These are phyloP conservation scores for Mucor lusitanicus DNA, from an alignment of 371 early-diverging fungal species.

Conservation along the genomic window DNA sequence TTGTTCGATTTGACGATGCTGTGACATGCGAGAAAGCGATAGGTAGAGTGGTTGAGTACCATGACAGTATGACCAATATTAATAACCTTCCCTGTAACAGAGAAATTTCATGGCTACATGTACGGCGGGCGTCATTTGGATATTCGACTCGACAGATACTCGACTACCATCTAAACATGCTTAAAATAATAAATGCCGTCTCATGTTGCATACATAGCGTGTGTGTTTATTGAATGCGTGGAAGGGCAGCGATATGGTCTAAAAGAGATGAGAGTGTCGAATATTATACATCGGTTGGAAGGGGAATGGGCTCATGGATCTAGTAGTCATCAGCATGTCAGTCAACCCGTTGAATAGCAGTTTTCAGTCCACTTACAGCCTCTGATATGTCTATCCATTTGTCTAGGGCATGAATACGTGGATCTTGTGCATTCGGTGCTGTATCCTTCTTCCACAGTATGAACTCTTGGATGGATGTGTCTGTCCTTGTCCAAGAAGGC, in stretches of 20 bases:
- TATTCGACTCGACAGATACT: constrained; percentile 48
- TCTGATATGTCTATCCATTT: constrained; percentile 23
- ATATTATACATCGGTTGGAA: constrained; percentile 2
- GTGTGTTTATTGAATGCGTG: not conserved
- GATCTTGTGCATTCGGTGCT: constrained; percentile 17
- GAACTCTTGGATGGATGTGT: constrained; percentile 16
- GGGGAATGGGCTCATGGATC: constrained; percentile 25
- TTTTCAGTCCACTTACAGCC: constrained; percentile 9
- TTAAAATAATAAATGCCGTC: not conserved
- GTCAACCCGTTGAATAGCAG: too few species aligned
- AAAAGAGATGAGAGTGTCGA: not conserved
- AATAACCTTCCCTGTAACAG: constrained; percentile 13
- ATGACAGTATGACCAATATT: not conserved
- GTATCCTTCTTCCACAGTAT: constrained; percentile 30
- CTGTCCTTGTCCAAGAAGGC: constrained; percentile 15
- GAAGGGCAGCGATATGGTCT: not conserved
- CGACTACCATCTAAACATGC: constrained; percentile 14
- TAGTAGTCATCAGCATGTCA: not conserved
- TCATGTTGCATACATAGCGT: not conserved
- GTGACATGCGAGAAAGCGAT: constrained; percentile 62
- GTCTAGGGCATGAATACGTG: constrained; percentile 15
- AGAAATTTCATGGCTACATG: constrained; percentile 60
- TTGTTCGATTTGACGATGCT: constrained; percentile 63
- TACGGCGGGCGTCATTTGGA: constrained; percentile 63
- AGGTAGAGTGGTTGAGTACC: constrained; percentile 34